Conservation (phyloP, 768 basidiomycete species). For the Mycena vitilis region DNA sequence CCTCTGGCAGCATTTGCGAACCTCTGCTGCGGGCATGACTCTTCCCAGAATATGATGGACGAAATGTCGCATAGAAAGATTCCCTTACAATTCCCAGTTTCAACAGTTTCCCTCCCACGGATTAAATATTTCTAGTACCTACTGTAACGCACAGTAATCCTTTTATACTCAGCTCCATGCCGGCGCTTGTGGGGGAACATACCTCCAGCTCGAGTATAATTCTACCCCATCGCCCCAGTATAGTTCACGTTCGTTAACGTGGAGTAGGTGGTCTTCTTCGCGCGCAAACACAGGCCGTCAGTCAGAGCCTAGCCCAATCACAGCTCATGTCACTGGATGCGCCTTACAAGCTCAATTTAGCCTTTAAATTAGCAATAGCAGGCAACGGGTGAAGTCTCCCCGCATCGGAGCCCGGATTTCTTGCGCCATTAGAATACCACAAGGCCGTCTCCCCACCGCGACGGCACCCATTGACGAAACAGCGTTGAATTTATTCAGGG, state of each 20-base stretch:
- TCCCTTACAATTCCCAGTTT: too few relatives aligned
- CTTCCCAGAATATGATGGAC: too few relatives aligned
- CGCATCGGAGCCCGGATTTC: conserved; percentile 34
- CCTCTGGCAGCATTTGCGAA: conserved; percentile 1
- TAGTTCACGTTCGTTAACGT: conserved; percentile 28
- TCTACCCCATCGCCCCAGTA: conserved; percentile 35
- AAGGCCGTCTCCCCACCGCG: conserved; percentile 71
- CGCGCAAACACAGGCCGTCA: conserved; percentile 54
- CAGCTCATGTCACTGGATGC: too few relatives aligned
- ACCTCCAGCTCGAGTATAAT: too few relatives aligned
- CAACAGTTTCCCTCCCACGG: too few relatives aligned
- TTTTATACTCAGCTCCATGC: too few relatives aligned
- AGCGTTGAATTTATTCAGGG: conserved; percentile 55
- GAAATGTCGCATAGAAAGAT: too few relatives aligned
- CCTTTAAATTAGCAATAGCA: too few relatives aligned
- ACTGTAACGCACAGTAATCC: too few relatives aligned
- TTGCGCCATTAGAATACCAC: conserved; percentile 79
- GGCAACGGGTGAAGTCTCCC: conserved; percentile 30
- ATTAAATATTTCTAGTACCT: too few relatives aligned
- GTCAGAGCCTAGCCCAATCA: conserved; percentile 37
- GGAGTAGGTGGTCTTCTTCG: conserved; percentile 25
- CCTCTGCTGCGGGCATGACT: background rate
- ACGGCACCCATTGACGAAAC: conserved; percentile 74
- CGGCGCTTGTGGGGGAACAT: too few relatives aligned
- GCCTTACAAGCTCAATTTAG: too few relatives aligned